phyloP scores from a whole-genome alignment of 768 basidiomycete species.

The Mycena albidolilacea region DNA sequence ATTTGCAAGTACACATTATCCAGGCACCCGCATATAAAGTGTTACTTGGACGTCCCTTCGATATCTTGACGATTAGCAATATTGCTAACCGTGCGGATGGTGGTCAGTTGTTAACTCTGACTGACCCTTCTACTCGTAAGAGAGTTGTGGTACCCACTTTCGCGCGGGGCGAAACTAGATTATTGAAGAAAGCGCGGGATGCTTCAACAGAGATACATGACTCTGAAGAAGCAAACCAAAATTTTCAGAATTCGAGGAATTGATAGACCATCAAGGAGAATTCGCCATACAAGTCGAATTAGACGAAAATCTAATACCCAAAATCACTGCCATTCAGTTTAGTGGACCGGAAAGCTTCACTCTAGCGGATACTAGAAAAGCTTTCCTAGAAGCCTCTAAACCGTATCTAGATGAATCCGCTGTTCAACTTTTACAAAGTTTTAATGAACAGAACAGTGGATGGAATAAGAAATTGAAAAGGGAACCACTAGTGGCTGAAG shows the following conservation, averaged over 20 bases:
- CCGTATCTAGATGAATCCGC: not conserved
- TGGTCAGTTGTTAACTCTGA: conserved; percentile 1
- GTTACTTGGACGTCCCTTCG: not conserved
- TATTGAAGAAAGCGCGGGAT: no score
- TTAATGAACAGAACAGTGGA: not conserved
- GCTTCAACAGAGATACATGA: no score
- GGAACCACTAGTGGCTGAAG: not conserved
- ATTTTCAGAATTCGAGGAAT: no score
- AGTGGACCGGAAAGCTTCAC: no score
- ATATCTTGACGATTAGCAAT: no score
- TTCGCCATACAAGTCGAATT: no score
- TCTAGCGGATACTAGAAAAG: not conserved
- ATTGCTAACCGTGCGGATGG: no score
- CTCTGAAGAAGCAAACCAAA: no score
- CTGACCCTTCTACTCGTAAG: not conserved
- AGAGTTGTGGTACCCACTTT: conserved; percentile 11
- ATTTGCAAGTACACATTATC: conserved; percentile 31
- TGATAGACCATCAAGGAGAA: no score
- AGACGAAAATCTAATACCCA: no score
- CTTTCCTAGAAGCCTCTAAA: not conserved
- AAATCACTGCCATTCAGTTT: no score
- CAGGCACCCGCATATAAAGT: not conserved
- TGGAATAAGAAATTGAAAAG: not conserved
- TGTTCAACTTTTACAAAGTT: not conserved
- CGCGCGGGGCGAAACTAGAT: not conserved